A percentile compares a stretch with the other conserved stretches of the same genome.
Conservation (phyloP, 1,139 yeast species). For the Pichia sp. region DNA sequence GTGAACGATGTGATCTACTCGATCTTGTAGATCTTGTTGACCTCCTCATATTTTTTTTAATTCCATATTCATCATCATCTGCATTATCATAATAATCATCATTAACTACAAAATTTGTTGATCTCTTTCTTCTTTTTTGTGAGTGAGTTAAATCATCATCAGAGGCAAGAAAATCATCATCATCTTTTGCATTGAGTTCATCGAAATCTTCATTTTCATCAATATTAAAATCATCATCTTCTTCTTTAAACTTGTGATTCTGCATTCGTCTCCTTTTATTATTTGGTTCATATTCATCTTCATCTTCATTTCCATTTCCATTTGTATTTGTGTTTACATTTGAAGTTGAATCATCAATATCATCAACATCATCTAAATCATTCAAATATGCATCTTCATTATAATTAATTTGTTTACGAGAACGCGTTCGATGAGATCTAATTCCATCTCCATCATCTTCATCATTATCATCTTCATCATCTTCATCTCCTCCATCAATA, state of each 20-base stretch:
- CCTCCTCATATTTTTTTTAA: background rate
- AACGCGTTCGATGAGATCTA: conserved; percentile 24
- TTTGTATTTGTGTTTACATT: no score
- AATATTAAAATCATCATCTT: conserved; percentile 25
- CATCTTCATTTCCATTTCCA: conserved; percentile 19
- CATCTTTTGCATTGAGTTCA: conserved; percentile 7
- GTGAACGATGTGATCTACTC: background rate
- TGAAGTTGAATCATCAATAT: no score
- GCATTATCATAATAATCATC: conserved; percentile 23
- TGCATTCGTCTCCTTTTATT: conserved; percentile 10
- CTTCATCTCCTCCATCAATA: conserved; percentile 1
- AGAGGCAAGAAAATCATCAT: conserved; percentile 19
- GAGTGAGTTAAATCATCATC: conserved; percentile 15
- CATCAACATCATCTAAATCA: conserved; percentile 1
- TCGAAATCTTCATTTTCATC: conserved; percentile 19
- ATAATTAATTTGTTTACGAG: conserved; percentile 26
- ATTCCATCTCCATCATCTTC: conserved; percentile 1
- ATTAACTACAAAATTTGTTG: conserved; percentile 23
- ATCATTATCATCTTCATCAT: background rate
- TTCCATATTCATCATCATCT: conserved; percentile 19
- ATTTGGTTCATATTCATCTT: conserved; percentile 14
- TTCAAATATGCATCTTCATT: conserved; percentile 26
- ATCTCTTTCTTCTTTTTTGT: conserved; percentile 17
- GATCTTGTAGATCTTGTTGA: no score
- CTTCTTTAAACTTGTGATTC: conserved; percentile 14